A percentile compares a stretch with the other conserved stretches of the same genome.
Conservation (phyloP, 2,329 filamentous ascomycete genomes). For the Botrytis fragariae region DNA sequence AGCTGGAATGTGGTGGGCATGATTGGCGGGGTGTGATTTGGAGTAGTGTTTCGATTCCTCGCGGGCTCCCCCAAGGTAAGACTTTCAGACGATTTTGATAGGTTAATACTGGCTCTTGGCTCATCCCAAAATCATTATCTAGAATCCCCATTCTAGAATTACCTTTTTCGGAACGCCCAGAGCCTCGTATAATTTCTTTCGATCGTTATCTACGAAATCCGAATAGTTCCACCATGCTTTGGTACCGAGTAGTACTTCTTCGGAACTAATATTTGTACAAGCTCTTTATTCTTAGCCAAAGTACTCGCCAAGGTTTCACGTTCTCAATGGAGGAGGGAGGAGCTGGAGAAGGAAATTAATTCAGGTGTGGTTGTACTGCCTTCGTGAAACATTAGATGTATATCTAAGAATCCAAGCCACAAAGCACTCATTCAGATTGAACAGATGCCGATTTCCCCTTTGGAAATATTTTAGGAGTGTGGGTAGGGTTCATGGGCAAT, state of each 20-base stretch:
- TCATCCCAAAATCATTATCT: neutral
- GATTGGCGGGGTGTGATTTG: neutral
- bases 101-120: neutral
- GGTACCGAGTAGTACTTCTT: neutral
- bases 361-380: neutral
- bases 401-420: constrained; percentile 14
- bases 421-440: neutral
- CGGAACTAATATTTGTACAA: neutral
- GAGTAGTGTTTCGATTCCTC: neutral
- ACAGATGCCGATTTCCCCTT: neutral
- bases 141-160: neutral
- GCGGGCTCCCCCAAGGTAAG: neutral
- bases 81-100: neutral
- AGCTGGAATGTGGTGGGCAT: neutral
- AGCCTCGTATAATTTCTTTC: neutral
- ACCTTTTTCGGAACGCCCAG: neutral
- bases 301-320: constrained; percentile 4
- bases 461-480: neutral
- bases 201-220: neutral
- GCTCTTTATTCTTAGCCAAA: neutral
- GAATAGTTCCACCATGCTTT: neutral
- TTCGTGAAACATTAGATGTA: constrained; percentile 8
- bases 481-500: neutral
- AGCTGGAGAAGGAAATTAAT: constrained; percentile 15
- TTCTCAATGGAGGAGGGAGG: neutral